Base-by-base conservation (phyloP, 306 rosid species). In the Neltuma alba region DNA sequence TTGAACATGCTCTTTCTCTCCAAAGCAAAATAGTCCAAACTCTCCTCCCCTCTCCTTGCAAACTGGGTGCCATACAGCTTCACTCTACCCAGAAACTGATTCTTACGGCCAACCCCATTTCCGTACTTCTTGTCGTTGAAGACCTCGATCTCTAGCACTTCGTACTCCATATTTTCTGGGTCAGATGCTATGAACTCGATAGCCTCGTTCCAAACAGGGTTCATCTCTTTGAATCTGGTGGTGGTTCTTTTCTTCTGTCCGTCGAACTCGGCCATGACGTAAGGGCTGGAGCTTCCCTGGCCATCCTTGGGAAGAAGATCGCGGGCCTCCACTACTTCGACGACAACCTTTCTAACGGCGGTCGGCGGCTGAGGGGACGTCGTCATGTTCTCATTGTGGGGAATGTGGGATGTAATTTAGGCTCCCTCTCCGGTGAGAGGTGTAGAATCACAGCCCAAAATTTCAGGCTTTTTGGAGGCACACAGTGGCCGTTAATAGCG, bases 301-400 rank as follows among this genome's bases (percentile, higher is more conserved):
- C 99, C 99, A 82, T 95, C 99, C 36, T 95, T 95, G 1, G 99
- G 98, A 31, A 95, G 93, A 2, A 95, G 98, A 63, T 91, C 87
- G 2, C 92, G 97, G 1, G 99, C 99, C 33, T 95, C 97, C 4
- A 85, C 52, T 2, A 95, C 93, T 34, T 92, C 97, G 4, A 95
- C 90, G 3, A 88, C 65, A 20, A 91, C 83, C 81, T 89, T 95
- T 34, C 96, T 76, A 21, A 88, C 72, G 3, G 81, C 68, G 41
- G 44, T 74, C 36, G 86, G 34, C 2, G 76, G 89, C 47, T 82
- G 87, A 80, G 84, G 76, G 86, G 89, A 67, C 84, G 91, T 77
- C 86, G 89, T 92, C 95, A 89, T 92, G 68, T 70, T 65, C 30
- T 83, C 97, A 89, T 92, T 64, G 76, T 77, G 21, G n/a, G n/a